These are phyloP conservation scores for Boletus reticulatus DNA, from an alignment of 768 basidiomycete genomes.

Conservation along the genomic window DNA sequence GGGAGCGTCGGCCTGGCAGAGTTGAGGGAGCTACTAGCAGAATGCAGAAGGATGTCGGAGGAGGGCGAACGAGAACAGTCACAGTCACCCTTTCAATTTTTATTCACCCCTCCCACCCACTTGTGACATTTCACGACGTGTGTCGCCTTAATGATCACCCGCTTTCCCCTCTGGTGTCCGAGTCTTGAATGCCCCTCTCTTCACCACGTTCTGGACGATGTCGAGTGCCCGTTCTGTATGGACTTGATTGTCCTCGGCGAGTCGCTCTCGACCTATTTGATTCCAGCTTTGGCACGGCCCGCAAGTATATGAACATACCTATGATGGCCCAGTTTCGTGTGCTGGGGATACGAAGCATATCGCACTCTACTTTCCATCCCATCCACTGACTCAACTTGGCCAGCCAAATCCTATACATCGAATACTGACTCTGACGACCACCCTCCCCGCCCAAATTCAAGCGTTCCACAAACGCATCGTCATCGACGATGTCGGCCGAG, in stretches of 20 bases:
- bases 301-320: slow-evolving; percentile 47
- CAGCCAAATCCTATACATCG: slow-evolving; percentile 85
- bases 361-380: slow-evolving; percentile 88
- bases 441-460: slow-evolving; percentile 66
- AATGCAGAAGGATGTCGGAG: slow-evolving; percentile 48
- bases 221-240: slow-evolving; percentile 40
- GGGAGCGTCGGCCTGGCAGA: slow-evolving; percentile 37
- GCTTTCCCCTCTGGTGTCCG: slow-evolving; percentile 71
- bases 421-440: slow-evolving; percentile 65
- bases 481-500: slow-evolving; percentile 13
- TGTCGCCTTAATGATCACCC: slow-evolving; percentile 17
- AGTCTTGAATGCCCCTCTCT: slow-evolving; percentile 70
- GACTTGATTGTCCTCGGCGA: slow-evolving; percentile 9
- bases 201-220: slow-evolving; percentile 55
- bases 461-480: slow-evolving; percentile 35
- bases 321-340: slow-evolving; percentile 92
- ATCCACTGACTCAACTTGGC: slow-evolving; percentile 66
- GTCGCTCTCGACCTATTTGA: slow-evolving; percentile 27
- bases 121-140: background rate
- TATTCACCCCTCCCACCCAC: slow-evolving; percentile 4
- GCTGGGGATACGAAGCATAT: slow-evolving; percentile 85
- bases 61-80: slow-evolving; percentile 31
- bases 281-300: background rate
- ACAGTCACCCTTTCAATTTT: slow-evolving; percentile 21
- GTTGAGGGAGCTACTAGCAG: slow-evolving; percentile 53